These are phyloP conservation scores for Tagetes erecta DNA, from an alignment of 129 eudicot species.

Conservation along the genomic window DNA sequence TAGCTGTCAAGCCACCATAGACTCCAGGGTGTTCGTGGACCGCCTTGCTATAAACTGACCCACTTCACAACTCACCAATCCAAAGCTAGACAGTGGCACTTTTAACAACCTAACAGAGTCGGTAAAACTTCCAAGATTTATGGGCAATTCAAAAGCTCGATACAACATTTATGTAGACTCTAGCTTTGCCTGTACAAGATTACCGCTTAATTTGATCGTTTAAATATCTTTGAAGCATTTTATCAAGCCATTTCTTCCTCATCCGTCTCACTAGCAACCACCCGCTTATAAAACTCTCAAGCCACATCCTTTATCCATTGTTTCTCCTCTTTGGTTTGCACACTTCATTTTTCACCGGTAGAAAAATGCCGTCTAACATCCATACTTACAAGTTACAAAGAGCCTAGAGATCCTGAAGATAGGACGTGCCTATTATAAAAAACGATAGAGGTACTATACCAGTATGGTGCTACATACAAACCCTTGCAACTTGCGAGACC, in stretches of 20 bases:
- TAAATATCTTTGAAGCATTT: neutral
- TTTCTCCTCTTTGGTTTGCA: neutral
- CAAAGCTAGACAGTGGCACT: conserved; percentile 3
- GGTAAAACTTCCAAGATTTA: neutral
- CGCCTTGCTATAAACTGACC: neutral
- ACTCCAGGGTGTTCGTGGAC: conserved; percentile 10
- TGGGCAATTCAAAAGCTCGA: neutral
- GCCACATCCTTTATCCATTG: neutral
- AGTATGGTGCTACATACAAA: neutral
- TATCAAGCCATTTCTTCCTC: no score
- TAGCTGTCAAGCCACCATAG: neutral
- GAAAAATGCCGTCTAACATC: neutral
- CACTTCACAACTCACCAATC: neutral
- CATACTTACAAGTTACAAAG: neutral
- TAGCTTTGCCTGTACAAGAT: neutral
- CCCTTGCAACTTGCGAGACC: neutral
- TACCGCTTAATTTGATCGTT: neutral
- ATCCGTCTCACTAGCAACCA: neutral
- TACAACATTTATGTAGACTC: neutral
- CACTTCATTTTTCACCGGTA: neutral
- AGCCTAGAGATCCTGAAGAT: neutral
- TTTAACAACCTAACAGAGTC: neutral
- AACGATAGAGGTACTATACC: neutral
- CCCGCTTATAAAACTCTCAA: neutral
- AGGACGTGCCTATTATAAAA: neutral